Conservation (phyloP, 768 basidiomycete genomes). For the Artomyces pyxidatus region DNA sequence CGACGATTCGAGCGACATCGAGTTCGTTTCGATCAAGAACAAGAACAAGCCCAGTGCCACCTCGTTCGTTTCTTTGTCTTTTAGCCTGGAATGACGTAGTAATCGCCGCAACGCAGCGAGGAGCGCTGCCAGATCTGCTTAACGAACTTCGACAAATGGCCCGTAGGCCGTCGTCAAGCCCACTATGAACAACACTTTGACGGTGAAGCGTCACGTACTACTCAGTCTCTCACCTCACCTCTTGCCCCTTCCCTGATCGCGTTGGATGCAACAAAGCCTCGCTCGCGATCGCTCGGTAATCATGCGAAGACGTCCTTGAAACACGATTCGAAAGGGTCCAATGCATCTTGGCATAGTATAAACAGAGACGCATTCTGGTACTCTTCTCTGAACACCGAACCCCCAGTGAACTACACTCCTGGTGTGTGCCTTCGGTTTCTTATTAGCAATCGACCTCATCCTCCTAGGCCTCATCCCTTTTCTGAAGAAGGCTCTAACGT, state of each 20-base stretch:
- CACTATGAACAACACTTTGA: constrained; percentile 52
- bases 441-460: not conserved
- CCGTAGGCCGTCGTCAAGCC: constrained; percentile 30
- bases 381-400: constrained; percentile 32
- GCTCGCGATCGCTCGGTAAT: too few relatives aligned
- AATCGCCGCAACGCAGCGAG: constrained; percentile 1
- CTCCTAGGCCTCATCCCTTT: constrained; percentile 55
- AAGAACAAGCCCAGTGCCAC: not conserved
- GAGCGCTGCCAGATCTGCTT: constrained; percentile 46
- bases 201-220: constrained; percentile 9
- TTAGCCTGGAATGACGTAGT: not conserved
- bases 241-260: too few relatives aligned
- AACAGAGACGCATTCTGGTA: constrained; percentile 58
- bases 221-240: not conserved
- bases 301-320: too few relatives aligned
- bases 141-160: constrained; percentile 30
- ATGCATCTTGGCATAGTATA: not conserved
- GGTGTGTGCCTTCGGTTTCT: constrained; percentile 34
- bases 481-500: constrained; percentile 46
- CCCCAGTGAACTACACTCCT: constrained; percentile 54
- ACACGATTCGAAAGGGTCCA: too few relatives aligned
- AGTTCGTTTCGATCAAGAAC: not conserved
- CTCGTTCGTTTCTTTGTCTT: not conserved
- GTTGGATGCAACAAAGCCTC: too few relatives aligned
- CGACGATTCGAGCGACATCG: not conserved